Evolutionary conservation across 805 yeast species (phyloP).

Genomic region (Pichia nakasei): DNA sequence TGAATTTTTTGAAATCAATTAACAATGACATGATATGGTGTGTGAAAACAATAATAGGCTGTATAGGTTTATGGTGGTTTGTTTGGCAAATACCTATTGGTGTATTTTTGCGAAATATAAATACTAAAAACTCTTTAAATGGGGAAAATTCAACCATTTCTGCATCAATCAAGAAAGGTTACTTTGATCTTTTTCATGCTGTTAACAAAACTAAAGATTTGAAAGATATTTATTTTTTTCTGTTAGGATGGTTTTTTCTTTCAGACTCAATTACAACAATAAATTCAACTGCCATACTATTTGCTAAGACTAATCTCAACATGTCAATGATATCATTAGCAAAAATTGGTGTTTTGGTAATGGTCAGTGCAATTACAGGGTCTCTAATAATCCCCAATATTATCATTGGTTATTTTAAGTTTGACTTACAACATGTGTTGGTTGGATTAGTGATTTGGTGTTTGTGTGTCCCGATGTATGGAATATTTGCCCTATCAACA

Average conservation of each 20-base stretch:
- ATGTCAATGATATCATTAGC: constrained; percentile 65
- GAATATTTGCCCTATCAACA: constrained; percentile 55
- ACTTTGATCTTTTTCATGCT: constrained; percentile 48
- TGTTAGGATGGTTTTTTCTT: constrained; percentile 68
- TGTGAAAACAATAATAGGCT: constrained; percentile 48
- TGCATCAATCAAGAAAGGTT: constrained; percentile 35
- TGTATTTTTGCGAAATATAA: constrained; percentile 28
- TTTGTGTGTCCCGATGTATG: constrained; percentile 61
- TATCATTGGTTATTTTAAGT: constrained; percentile 28
- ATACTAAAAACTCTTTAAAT: neutral
- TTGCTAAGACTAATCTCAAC: constrained; percentile 59
- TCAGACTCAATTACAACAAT: constrained; percentile 73
- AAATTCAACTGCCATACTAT: constrained; percentile 68
- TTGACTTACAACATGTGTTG: constrained; percentile 41
- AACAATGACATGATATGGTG: constrained; percentile 27
- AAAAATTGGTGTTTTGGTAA: constrained; percentile 54
- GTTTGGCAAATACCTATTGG: constrained; percentile 57
- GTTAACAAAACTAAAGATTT: constrained; percentile 51
- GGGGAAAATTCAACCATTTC: neutral
- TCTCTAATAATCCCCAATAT: constrained; percentile 48
- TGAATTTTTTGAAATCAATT: constrained; percentile 11
- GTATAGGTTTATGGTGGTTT: constrained; percentile 76
- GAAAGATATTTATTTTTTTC: constrained; percentile 56
- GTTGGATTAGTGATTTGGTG: constrained; percentile 51
- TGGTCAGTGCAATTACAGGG: constrained; percentile 60